Conservation (phyloP, 345 rosid genomes). For the Erucastrum elatum region DNA sequence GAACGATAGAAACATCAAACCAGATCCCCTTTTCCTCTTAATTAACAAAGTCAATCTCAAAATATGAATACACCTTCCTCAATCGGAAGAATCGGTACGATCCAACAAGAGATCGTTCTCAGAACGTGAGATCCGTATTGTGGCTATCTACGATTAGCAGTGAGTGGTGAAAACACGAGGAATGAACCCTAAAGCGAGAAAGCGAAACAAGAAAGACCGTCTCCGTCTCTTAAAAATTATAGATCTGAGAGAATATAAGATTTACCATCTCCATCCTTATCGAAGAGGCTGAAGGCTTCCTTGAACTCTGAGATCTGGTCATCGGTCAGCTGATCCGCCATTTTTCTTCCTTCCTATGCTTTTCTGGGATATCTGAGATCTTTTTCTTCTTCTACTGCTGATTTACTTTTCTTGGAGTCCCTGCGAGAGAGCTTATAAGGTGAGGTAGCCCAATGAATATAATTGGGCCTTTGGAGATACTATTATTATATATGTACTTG, state of each 20-base stretch:
- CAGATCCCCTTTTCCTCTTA: neutral
- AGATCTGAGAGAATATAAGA: slow-evolving; percentile 23
- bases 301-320: slow-evolving; percentile 54
- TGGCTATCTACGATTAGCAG: neutral
- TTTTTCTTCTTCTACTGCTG: neutral
- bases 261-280: slow-evolving; percentile 60
- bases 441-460: neutral
- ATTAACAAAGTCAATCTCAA: neutral
- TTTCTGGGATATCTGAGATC: neutral
- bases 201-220: neutral
- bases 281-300: slow-evolving; percentile 47
- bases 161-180: neutral
- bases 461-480: neutral
- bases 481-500: too few species aligned
- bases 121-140: neutral
- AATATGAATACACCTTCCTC: neutral
- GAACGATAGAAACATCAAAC: neutral
- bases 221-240: neutral
- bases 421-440: neutral
- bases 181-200: neutral
- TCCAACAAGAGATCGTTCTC: neutral
- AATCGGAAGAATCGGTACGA: neutral
- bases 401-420: neutral
- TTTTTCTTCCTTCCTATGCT: slow-evolving; percentile 2
- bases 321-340: slow-evolving; percentile 60